These are phyloP conservation scores for Thraustotheca clavata DNA, from an alignment of 352 stramenopile genomes.

Conservation along the genomic window DNA sequence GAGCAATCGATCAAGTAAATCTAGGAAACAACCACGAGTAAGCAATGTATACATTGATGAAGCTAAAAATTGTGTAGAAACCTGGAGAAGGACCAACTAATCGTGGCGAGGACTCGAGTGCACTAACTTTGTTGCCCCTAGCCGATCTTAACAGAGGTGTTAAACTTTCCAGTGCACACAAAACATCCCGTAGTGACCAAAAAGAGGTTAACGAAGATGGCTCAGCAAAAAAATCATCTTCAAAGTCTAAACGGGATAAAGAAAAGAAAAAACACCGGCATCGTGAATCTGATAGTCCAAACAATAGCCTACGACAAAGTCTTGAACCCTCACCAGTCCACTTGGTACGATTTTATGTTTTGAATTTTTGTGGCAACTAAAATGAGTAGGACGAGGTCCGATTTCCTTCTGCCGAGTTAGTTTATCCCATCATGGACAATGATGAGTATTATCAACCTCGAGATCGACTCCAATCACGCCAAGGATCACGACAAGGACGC, in stretches of 20 bases:
- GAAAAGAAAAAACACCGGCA: neutral
- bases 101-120: constrained; percentile 3
- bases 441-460: constrained; percentile 51
- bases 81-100: neutral
- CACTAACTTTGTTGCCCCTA: constrained; percentile 6
- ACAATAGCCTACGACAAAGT: constrained; percentile 2
- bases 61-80: neutral
- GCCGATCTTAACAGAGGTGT: constrained; percentile 2
- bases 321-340: constrained; percentile 9
- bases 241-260: constrained; percentile 33
- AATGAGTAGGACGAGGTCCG: constrained; percentile 14
- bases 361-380: neutral
- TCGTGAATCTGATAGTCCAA: neutral
- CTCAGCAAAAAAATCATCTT: constrained; percentile 4
- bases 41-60: neutral
- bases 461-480: constrained; percentile 65
- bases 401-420: constrained; percentile 22
- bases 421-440: constrained; percentile 33
- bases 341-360: neutral
- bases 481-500: constrained; percentile 53
- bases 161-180: constrained; percentile 7
- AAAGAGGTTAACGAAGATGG: neutral
- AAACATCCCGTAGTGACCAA: neutral
- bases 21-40: constrained; percentile 10
- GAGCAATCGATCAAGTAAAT: constrained; percentile 19